Conservation (phyloP, 805 yeast genomes). For the Ogataea populi-albae region DNA sequence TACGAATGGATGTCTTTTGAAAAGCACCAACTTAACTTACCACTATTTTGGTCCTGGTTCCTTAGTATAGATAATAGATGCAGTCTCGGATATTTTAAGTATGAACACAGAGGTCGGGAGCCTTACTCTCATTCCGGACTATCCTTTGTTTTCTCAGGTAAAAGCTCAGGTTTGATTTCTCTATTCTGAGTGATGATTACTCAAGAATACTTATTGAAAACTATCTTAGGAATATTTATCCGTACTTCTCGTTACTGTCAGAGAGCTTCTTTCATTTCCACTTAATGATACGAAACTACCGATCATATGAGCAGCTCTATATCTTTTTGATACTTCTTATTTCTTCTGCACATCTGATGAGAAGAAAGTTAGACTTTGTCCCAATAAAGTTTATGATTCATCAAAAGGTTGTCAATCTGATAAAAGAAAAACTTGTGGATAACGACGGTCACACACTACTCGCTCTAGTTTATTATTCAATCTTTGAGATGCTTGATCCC, state of each 20-base stretch:
- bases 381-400: conserved; percentile 19
- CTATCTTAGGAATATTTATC: conserved; percentile 18
- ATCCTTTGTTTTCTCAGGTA: background rate
- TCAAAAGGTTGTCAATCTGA: conserved; percentile 12
- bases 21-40: conserved; percentile 8
- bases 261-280: conserved; percentile 19
- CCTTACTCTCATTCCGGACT: background rate
- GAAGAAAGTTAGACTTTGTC: conserved; percentile 15
- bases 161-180: conserved; percentile 14
- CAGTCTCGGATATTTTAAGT: conserved; percentile 10
- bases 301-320: conserved; percentile 14
- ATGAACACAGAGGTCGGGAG: conserved; percentile 1
- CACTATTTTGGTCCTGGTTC: conserved; percentile 22
- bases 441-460: conserved; percentile 18
- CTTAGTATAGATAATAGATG: conserved; percentile 9
- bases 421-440: conserved; percentile 11
- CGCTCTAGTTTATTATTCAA: conserved; percentile 11
- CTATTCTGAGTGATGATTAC: conserved; percentile 15
- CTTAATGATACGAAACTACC: conserved; percentile 17
- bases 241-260: conserved; percentile 16
- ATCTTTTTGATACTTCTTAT: conserved; percentile 16
- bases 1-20: conserved; percentile 15
- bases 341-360: conserved; percentile 21
- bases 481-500: conserved; percentile 20
- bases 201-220: conserved; percentile 16